These are phyloP conservation scores for Daedalea quercina DNA, from an alignment of 768 basidiomycete species.

Conservation along the genomic window DNA sequence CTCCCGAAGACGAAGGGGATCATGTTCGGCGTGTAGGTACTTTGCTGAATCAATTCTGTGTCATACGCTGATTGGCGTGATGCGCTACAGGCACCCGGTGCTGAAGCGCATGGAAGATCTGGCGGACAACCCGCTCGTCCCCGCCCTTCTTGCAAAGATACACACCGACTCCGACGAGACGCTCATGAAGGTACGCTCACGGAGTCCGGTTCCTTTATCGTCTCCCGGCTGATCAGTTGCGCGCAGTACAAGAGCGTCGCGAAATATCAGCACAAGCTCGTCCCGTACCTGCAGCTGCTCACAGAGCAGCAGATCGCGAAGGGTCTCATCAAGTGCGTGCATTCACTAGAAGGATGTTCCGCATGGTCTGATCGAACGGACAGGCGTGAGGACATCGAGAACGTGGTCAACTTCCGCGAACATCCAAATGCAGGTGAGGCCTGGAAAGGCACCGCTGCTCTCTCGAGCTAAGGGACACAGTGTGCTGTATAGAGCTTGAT, in stretches of 20 bases:
- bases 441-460: not conserved
- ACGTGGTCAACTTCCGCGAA: not conserved
- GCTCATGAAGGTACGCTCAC: constrained; percentile 22
- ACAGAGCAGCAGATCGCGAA: constrained; percentile 24
- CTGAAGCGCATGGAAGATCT: constrained; percentile 24
- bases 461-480: not conserved
- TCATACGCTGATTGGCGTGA: not conserved
- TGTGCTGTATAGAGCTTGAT: too few relatives aligned
- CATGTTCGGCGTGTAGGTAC: constrained; percentile 26
- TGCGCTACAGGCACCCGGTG: constrained; percentile 22
- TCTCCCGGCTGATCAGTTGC: too few relatives aligned
- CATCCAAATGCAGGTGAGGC: not conserved
- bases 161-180: constrained; percentile 20
- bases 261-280: constrained; percentile 22
- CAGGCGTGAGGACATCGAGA: not conserved
- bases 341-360: not conserved
- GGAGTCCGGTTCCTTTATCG: too few relatives aligned
- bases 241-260: constrained; percentile 19
- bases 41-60: not conserved
- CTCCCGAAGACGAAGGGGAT: constrained; percentile 25
- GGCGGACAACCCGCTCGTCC: constrained; percentile 27
- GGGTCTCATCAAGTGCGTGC: constrained; percentile 24
- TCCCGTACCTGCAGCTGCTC: constrained; percentile 27
- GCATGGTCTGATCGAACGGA: not conserved
- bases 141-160: constrained; percentile 25